Evolutionary conservation across 768 basidiomycete species (phyloP).

Genomic region (Mycena filopes): DNA sequence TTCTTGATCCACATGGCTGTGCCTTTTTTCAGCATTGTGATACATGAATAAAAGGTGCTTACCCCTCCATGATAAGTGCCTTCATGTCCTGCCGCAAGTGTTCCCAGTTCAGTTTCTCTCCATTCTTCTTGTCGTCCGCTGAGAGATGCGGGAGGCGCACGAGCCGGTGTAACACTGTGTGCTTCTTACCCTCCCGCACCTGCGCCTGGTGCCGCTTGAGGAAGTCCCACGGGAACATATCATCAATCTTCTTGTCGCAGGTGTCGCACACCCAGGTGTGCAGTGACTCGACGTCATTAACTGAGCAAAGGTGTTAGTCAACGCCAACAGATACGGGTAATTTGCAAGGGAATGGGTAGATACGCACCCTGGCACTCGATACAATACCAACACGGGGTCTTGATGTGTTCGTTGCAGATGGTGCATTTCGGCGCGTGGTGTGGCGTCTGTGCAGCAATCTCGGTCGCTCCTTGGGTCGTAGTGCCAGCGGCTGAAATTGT

Average conservation of each 20-base stretch:
- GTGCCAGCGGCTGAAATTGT: conserved; percentile 2
- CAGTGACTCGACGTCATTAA: background rate
- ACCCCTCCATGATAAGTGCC: conserved; percentile 11
- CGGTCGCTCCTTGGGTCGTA: too few species aligned
- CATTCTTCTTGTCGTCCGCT: background rate
- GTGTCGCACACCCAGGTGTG: conserved; percentile 23
- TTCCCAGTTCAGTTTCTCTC: conserved; percentile 22
- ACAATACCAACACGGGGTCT: conserved; percentile 22
- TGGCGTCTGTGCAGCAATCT: too few species aligned
- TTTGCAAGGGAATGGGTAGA: too few species aligned
- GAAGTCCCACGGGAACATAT: conserved; percentile 15
- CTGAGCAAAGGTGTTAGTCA: too few species aligned
- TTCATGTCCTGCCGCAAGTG: conserved; percentile 13
- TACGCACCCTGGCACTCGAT: conserved; percentile 1
- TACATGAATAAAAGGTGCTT: too few species aligned
- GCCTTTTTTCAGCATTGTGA: too few species aligned
- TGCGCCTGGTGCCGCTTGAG: conserved; percentile 14
- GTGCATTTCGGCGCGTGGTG: background rate
- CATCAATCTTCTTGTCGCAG: conserved; percentile 15
- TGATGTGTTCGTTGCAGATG: conserved; percentile 2
- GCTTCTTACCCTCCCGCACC: background rate
- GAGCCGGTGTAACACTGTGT: conserved; percentile 11
- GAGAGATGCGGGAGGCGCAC: conserved; percentile 1
- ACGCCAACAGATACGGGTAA: too few species aligned
- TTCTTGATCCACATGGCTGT: conserved; percentile 7